Evolutionary conservation across 1,284 basidiomycete genomes (phyloP).

Genomic region (Marasmius oreades): DNA sequence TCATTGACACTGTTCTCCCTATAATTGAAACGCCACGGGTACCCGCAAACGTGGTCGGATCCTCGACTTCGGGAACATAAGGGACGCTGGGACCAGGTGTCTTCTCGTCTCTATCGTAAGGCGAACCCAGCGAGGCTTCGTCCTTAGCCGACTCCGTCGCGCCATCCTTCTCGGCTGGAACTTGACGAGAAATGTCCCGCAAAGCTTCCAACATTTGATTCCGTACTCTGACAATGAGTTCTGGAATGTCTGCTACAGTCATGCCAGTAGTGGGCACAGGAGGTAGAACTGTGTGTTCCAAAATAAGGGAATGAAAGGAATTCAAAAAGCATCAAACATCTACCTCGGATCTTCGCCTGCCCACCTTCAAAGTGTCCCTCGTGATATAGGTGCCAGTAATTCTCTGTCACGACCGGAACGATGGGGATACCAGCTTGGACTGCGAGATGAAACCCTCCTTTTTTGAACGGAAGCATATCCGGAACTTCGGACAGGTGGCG

Average conservation of each 20-base stretch:
- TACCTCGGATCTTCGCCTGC: conserved; percentile 79
- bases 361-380: conserved; percentile 79
- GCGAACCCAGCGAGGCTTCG: background rate
- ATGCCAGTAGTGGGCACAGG: conserved; percentile 73
- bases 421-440: conserved; percentile 88
- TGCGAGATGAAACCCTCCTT: conserved; percentile 97
- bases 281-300: conserved; percentile 57
- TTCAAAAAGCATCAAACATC: conserved; percentile 23
- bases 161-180: conserved; percentile 22
- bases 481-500: conserved; percentile 68
- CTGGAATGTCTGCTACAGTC: conserved; percentile 60
- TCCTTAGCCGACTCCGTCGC: conserved; percentile 3
- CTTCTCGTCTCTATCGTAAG: background rate
- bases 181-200: conserved; percentile 59
- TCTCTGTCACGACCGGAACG: conserved; percentile 90
- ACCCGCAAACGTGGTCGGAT: background rate
- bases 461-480: conserved; percentile 88
- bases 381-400: conserved; percentile 87
- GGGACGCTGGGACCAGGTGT: background rate
- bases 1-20: conserved; percentile 4
- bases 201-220: conserved; percentile 71
- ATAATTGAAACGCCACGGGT: background rate
- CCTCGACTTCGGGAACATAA: background rate
- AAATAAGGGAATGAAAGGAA: conserved; percentile 2
- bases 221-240: conserved; percentile 61